Base-by-base conservation (phyloP, 2,329 filamentous ascomycete genomes). In the Aspergillus pseudotamarii region DNA sequence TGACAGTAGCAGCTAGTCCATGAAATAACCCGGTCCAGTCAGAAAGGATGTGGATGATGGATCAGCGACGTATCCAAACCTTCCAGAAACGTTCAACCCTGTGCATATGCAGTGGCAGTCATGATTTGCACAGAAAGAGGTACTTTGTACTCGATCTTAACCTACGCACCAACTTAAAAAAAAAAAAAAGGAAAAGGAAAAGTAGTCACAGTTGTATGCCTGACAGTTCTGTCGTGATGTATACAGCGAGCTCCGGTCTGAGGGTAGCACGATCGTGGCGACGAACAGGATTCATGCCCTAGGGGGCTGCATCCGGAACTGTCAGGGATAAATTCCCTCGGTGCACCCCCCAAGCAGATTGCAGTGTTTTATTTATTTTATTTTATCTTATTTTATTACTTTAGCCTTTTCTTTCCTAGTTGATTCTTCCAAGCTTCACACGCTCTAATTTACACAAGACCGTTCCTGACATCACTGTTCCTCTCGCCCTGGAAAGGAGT, bases 61-160 rank as follows among this genome's bases (percentile, higher is more conserved):
- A 67, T 67, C 61, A 58, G 46, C 62, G 63, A 67, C 51, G 54
- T 66, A 63, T 68, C 63, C 34, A 66, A 68, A 65, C 60, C 34
- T 61, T 64, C 60, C 50, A 55, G 51, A 55, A 55, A 6, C 19
- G 32, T 55, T 34, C 23, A 16, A 36, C 46, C 30, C 57, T 55
- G 54, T 54, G 32, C 43, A 56, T 21, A 55, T 56, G 56, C 46
- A 64, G 57, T 58, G 55, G 16, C 55, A 26, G 55, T 26, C 51
- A 59, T 62, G 57, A 23, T 46, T 41, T 56, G 46, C 36, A 5
- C 23, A 8, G 21, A 32, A 16, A 51, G 54, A 59, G 57, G 58
- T 41, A 50, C 23, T 43, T 55, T 19, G 46, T 43, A 43, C 56
- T 34, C 38, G n/a, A 30, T 14, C 28, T 19, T 21, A 28, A 32